A percentile compares a stretch with the other conserved stretches of the same genome.
Conservation (phyloP, 768 basidiomycete genomes). For the Leccinum longicurvipes region DNA sequence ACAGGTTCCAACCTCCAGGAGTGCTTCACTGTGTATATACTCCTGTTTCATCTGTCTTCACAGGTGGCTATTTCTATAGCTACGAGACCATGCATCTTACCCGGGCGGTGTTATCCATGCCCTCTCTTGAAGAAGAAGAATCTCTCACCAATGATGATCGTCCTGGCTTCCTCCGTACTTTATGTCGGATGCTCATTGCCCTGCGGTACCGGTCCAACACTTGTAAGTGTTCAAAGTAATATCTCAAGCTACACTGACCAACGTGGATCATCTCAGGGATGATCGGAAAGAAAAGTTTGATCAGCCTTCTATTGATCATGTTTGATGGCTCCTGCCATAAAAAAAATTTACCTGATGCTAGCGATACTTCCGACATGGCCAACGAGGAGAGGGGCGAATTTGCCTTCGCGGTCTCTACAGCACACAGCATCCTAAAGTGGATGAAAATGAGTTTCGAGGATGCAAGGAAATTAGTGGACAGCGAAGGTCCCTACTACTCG, state of each 20-base stretch:
- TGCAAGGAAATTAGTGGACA: too few relatives aligned
- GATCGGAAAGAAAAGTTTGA: neutral
- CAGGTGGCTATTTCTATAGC: neutral
- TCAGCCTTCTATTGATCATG: neutral
- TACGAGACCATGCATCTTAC: constrained; percentile 6
- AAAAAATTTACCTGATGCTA: too few relatives aligned
- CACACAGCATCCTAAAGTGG: too few relatives aligned
- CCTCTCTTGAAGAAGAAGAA: neutral
- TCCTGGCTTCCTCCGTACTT: neutral
- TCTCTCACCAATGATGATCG: neutral
- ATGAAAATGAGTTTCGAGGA: too few relatives aligned
- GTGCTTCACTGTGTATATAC: neutral
- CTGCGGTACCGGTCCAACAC: neutral
- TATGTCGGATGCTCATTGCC: constrained; percentile 1
- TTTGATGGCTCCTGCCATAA: too few relatives aligned
- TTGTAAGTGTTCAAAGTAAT: too few relatives aligned
- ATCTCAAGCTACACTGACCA: too few relatives aligned
- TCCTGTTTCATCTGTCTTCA: neutral
- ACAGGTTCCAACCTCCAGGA: constrained; percentile 1
- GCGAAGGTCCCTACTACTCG: too few relatives aligned
- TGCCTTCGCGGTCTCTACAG: too few relatives aligned
- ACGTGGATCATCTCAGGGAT: neutral
- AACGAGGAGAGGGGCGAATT: too few relatives aligned
- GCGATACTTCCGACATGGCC: too few relatives aligned
- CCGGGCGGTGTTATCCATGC: neutral